Evolutionary conservation across 345 rosid genomes (phyloP).

Genomic region (Raphanus sativus): DNA sequence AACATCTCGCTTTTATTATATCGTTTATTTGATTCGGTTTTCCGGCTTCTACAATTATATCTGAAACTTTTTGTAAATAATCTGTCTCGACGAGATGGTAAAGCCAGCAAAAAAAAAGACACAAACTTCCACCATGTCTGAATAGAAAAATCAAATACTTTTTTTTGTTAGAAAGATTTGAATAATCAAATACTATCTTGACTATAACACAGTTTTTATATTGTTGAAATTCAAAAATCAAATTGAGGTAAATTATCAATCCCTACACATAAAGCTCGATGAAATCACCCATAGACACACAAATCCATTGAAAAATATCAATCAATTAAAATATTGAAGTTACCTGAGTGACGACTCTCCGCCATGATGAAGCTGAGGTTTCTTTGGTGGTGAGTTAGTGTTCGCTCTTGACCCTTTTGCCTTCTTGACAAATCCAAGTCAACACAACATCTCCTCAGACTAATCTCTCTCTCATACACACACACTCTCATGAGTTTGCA

Average conservation of each 20-base stretch:
- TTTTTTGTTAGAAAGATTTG: background rate
- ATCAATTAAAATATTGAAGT: background rate
- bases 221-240: background rate
- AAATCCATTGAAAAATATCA: background rate
- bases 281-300: background rate
- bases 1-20: too few species aligned
- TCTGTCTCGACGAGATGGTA: background rate
- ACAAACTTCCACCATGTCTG: background rate
- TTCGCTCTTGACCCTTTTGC: background rate
- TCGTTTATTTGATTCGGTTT: too few species aligned
- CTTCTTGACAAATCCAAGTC: background rate
- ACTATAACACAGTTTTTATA: background rate
- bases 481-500: too few species aligned
- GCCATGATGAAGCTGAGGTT: background rate
- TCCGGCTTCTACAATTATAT: too few species aligned
- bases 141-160: background rate
- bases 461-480: too few species aligned
- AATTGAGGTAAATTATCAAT: background rate
- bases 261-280: background rate
- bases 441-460: background rate
- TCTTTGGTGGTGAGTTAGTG: background rate
- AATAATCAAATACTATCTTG: background rate
- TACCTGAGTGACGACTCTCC: background rate
- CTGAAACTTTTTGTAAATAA: too few species aligned
- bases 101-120: background rate